Base-by-base conservation (phyloP, 2,329 filamentous ascomycete species). In the Aspergillus sclerotialis region DNA sequence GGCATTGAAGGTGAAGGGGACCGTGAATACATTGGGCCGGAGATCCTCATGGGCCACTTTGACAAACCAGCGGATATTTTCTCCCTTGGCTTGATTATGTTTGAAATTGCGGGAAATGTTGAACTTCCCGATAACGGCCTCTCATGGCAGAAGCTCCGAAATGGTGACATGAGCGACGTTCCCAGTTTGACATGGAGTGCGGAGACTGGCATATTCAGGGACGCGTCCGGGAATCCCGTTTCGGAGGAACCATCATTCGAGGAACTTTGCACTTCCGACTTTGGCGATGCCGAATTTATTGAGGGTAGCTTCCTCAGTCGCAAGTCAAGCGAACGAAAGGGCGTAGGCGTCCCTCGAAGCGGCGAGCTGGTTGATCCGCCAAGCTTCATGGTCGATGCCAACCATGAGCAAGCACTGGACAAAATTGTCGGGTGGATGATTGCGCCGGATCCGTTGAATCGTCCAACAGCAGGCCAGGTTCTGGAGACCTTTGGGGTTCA, bases 21-120 rank as follows among this genome's bases (percentile, higher is more conserved):
- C 57, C 84, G 92, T 32, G 86, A 94, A 57, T 98, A 98, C 58
- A 90, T 98, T 56, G 90, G 85, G 1, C 89, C 89, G 0, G 92
- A 98, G 61, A 87, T 94, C 42, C 76, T 98, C 13, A 78, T 78
- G 53, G 90, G 89, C 27, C 77, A 80, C 43, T 92, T 84, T 48
- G 88, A 94, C 64, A 92, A 90, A 60, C 84, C 90, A 24, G 84
- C 88, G 23, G 92, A 98, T 60, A 76, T 98, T 32, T 98, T 95
- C 61, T 86, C 92, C 8, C 76, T 98, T 18, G 92, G 92, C 33
- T 76, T 96, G 50, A 94, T 96, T 60, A 84, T 94, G 58, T 78
- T 95, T 32, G 92, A 98, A 65, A 92, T 89, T 51, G 90, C 88
- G 16, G 88, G 84, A 43, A 98, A 98, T 53, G 88, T 94, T 32